phyloP scores from a whole-genome alignment of 352 stramenopile genomes.

The Achlya hypogyna region DNA sequence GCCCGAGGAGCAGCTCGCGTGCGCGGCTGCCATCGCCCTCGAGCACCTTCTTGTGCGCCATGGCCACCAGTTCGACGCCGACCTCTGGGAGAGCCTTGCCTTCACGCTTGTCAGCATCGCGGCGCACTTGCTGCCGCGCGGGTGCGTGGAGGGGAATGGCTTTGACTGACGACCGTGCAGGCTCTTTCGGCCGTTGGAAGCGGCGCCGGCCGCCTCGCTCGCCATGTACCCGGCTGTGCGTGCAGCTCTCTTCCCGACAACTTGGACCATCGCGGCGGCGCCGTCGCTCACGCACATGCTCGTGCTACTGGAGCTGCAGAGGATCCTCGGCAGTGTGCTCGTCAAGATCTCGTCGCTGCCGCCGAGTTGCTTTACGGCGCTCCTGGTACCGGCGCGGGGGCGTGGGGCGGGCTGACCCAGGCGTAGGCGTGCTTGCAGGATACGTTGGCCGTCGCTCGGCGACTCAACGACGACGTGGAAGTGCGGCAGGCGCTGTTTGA shows the following conservation, averaged over 20 bases:
- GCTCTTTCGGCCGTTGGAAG: not conserved
- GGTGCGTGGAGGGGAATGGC: not conserved
- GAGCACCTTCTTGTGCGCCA: conserved; percentile 5
- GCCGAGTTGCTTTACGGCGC: not conserved
- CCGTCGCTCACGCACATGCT: conserved; percentile 15
- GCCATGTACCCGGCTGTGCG: conserved; percentile 13
- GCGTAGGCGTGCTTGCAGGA: conserved; percentile 6
- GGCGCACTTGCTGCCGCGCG: not conserved
- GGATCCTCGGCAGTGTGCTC: conserved; percentile 4
- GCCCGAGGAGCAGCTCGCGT: conserved; percentile 1
- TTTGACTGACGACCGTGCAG: not conserved
- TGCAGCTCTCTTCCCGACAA: not conserved
- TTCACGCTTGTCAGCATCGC: not conserved
- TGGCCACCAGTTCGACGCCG: conserved; percentile 5
- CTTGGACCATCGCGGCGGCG: not conserved
- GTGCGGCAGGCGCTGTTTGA: conserved; percentile 1
- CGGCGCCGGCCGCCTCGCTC: too few relatives aligned
- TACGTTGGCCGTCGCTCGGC: not conserved
- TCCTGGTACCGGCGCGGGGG: too few relatives aligned
- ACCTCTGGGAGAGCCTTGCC: conserved; percentile 8
- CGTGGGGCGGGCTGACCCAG: too few relatives aligned
- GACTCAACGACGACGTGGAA: conserved; percentile 15
- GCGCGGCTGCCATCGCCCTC: not conserved
- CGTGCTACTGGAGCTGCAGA: conserved; percentile 2
- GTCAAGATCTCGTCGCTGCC: conserved; percentile 7